phyloP scores from a whole-genome alignment of 1,139 yeast genomes.

The Petasospora fabianii region DNA sequence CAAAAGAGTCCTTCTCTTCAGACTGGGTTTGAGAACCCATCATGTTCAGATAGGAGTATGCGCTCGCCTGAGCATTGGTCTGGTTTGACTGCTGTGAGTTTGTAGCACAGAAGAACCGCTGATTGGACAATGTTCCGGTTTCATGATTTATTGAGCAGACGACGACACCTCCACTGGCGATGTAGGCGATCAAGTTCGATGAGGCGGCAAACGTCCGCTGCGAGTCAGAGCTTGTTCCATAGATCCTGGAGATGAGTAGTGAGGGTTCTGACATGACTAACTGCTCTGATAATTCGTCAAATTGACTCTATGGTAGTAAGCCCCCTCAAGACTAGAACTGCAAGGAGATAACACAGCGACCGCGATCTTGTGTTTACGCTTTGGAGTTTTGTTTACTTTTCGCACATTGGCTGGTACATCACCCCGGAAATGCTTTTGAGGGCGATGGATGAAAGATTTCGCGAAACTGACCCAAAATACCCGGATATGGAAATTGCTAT shows the following conservation, averaged over 20 bases:
- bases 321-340: too few species aligned
- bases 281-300: too few species aligned
- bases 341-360: too few species aligned
- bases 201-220: conserved; percentile 38
- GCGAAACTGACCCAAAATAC: too few species aligned
- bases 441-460: too few species aligned
- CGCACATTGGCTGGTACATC: too few species aligned
- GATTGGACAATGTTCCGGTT: conserved; percentile 27
- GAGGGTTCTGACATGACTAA: conserved; percentile 9
- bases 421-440: too few species aligned
- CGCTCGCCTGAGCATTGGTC: conserved; percentile 5
- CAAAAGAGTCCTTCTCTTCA: conserved; percentile 13
- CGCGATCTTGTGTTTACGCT: too few species aligned
- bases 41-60: conserved; percentile 17
- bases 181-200: conserved; percentile 47
- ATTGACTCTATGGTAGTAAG: too few species aligned
- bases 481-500: too few species aligned
- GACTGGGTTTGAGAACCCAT: conserved; percentile 7
- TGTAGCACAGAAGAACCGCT: conserved; percentile 52
- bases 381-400: too few species aligned
- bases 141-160: conserved; percentile 35
- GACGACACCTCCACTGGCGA: conserved; percentile 69
- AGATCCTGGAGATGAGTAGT: conserved; percentile 31
- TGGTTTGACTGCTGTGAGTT: conserved; percentile 19
- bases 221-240: conserved; percentile 41